Conservation (phyloP, 1,284 basidiomycete species). For the Takashimella tepidaria region DNA sequence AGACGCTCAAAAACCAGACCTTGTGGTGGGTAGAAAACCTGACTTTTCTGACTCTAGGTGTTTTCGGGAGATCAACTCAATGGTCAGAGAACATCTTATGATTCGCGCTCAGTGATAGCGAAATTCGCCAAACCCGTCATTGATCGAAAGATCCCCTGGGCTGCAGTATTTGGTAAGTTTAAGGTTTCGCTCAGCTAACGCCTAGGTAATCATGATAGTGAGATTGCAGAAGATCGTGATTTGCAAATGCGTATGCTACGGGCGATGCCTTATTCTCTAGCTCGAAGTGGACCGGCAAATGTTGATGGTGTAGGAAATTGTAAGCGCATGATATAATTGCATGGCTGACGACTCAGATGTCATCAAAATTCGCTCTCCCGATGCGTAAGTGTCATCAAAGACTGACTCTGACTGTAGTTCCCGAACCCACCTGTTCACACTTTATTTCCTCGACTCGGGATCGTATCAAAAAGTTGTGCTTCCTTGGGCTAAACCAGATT, state of each 20-base stretch:
- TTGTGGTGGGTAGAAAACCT: conserved; percentile 58
- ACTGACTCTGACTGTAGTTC: conserved; percentile 52
- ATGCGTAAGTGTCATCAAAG: conserved; percentile 58
- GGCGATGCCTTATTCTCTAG: conserved; percentile 75
- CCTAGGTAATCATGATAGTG: conserved; percentile 78
- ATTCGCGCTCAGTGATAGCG: conserved; percentile 73
- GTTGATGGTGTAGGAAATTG: conserved; percentile 85
- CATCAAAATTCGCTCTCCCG: conserved; percentile 41
- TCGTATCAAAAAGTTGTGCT: conserved; percentile 59
- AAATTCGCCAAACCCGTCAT: conserved; percentile 78
- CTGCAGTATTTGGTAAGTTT: conserved; percentile 65
- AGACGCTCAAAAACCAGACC: conserved; percentile 78
- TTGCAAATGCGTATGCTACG: conserved; percentile 66
- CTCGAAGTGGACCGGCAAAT: conserved; percentile 69
- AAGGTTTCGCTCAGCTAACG: too few relatives aligned
- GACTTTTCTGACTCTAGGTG: conserved; percentile 16
- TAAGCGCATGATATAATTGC: conserved; percentile 13
- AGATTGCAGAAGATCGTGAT: conserved; percentile 56
- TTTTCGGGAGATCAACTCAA: conserved; percentile 78
- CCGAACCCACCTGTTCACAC: conserved; percentile 75
- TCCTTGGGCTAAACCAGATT: conserved; percentile 49
- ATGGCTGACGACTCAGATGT: conserved; percentile 54
- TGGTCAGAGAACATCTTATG: conserved; percentile 82
- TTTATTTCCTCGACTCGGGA: conserved; percentile 92
- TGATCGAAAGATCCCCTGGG: conserved; percentile 75